Evolutionary conservation across 108 stramenopile species (phyloP).

Genomic region (Stephanodiscus triporus): DNA sequence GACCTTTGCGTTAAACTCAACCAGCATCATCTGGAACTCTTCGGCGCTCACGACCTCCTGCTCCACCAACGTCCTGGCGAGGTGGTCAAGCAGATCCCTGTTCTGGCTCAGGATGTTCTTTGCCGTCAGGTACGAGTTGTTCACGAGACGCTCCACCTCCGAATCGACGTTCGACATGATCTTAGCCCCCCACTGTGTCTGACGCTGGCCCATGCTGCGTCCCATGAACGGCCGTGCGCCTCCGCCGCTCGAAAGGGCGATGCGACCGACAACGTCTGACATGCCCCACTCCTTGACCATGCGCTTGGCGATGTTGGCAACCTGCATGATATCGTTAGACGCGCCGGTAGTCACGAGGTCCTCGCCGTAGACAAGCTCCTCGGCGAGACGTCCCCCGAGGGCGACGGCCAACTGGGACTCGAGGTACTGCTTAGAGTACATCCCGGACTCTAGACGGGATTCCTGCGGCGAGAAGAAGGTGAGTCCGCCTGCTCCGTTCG

Average conservation of each 20-base stretch:
- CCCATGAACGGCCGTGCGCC: conserved; percentile 60
- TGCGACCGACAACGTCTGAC: conserved; percentile 68
- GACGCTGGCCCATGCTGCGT: conserved; percentile 57
- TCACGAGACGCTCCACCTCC: conserved; percentile 76
- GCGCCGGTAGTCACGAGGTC: conserved; percentile 95
- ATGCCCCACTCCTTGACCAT: conserved; percentile 92
- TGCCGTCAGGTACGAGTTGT: conserved; percentile 63
- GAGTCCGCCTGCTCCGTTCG: conserved; percentile 90
- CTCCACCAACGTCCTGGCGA: conserved; percentile 64
- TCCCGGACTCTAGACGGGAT: conserved; percentile 70
- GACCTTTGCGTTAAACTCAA: conserved; percentile 58
- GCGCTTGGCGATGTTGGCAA: conserved; percentile 91
- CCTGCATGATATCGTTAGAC: conserved; percentile 95
- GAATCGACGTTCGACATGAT: conserved; percentile 59
- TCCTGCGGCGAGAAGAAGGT: conserved; percentile 94
- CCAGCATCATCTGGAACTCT: conserved; percentile 70
- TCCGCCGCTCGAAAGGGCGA: conserved; percentile 47
- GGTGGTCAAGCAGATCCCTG: conserved; percentile 49
- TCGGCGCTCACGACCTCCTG: conserved; percentile 72
- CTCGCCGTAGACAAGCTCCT: conserved; percentile 93
- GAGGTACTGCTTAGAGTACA: conserved; percentile 80
- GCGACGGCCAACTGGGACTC: conserved; percentile 91
- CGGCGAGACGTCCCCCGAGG: conserved; percentile 94
- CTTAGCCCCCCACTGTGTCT: conserved; percentile 66
- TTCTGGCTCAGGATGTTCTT: conserved; percentile 73